Conservation (phyloP, 805 yeast genomes). For the Wickerhamomyces sydowiorum region DNA sequence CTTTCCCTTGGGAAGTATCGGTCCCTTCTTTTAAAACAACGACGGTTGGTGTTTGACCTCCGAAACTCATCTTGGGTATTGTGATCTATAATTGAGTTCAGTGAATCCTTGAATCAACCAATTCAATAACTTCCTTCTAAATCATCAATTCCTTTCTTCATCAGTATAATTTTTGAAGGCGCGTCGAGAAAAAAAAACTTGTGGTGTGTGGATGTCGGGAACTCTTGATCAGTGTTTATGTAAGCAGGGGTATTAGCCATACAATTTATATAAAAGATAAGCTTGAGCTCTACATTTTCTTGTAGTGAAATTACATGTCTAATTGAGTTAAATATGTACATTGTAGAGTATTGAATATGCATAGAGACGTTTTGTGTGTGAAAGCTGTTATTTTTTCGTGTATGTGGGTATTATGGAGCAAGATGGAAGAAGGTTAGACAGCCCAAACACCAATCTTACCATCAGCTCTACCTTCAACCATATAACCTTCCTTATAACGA, state of each 20-base stretch:
- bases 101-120: no score
- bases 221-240: background rate
- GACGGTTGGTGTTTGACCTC: slow-evolving; percentile 95
- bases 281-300: background rate
- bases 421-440: no score
- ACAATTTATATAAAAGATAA: background rate
- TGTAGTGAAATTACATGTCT: no score
- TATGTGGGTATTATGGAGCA: background rate
- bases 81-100: background rate
- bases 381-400: slow-evolving; percentile 1
- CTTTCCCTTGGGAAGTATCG: slow-evolving; percentile 93
- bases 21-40: slow-evolving; percentile 98
- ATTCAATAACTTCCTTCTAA: background rate
- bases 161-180: background rate
- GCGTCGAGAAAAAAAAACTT: background rate
- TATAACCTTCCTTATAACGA: slow-evolving; percentile 55
- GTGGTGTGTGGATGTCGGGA: background rate
- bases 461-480: slow-evolving; percentile 56
- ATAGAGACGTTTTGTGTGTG: background rate
- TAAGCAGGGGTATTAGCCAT: background rate
- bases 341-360: background rate
- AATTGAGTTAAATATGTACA: no score
- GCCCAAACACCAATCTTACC: slow-evolving; percentile 70
- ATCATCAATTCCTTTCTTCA: background rate
- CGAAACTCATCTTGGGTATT: slow-evolving; percentile 62